These are phyloP conservation scores for Luvunga scandens DNA, from an alignment of 345 rosid species.

Conservation along the genomic window DNA sequence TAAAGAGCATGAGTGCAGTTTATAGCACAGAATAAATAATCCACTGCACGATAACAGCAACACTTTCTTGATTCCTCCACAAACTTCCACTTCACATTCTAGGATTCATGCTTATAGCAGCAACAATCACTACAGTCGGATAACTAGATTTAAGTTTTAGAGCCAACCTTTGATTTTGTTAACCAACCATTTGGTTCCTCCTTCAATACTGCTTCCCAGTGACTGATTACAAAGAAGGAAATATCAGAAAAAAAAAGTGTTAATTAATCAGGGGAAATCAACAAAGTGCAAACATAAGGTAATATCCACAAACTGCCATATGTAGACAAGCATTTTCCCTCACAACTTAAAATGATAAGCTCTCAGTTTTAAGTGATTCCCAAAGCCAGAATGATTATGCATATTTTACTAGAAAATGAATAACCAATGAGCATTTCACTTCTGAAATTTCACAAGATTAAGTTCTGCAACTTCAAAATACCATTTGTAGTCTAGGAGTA, in stretches of 20 bases:
- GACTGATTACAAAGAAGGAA: conserved; percentile 43
- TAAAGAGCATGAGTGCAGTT: not conserved
- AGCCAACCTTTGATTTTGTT: conserved; percentile 84
- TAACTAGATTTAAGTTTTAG: not conserved
- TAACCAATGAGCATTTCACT: not conserved
- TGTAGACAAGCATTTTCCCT: not conserved
- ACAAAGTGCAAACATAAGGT: not conserved
- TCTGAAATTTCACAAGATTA: not conserved
- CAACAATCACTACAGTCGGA: not conserved
- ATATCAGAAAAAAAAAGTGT: not conserved
- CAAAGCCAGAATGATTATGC: not conserved
- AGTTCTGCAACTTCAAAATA: not conserved
- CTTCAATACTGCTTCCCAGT: conserved; percentile 73
- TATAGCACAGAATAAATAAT: not conserved
- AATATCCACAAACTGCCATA: not conserved
- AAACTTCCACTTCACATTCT: not conserved
- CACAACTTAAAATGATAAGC: not conserved
- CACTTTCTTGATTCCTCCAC: not conserved
- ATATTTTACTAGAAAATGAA: not conserved
- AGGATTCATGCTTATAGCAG: not conserved
- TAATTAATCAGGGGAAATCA: not conserved
- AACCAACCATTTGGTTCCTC: conserved; percentile 92
- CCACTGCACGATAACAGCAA: not conserved
- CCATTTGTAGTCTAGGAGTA: not conserved
- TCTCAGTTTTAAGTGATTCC: not conserved